Evolutionary conservation across 805 yeast genomes (phyloP), one percentile per base, ranked within the genome.

Genomic region (Saturnispora silvae): DNA sequence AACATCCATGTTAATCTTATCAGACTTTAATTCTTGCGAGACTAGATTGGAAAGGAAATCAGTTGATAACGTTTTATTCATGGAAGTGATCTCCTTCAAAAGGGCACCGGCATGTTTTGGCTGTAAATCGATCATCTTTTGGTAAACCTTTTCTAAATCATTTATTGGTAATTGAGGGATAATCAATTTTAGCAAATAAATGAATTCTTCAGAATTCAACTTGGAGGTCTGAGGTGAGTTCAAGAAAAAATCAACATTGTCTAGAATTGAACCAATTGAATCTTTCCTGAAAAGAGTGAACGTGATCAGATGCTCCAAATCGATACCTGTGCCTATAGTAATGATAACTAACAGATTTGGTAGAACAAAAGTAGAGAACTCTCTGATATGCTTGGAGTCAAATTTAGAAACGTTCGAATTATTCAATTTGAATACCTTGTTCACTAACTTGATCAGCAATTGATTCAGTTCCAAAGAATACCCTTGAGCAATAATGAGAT

Each of bases 21-120:
- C 10, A 2, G 32, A 20, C 0, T 37, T 33, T 4, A 64, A 34
- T 10, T 62, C 61, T 4, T 45, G 46, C 5, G 56, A 53, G 23
- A 68, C 67, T 3, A 71, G 50, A 1, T 57, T 46, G 8, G 62
- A 51, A 18, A 77, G 56, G 45, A 80, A 78, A 1, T 60, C 58
- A 3, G 67, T 59, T 0, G 84, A 70, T 24, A 80, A 51, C 0
- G 76, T 60, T 46, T 68, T 75, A 43, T 75, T 75, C 15, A 67
- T 61, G 1, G 56, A 42, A 1, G 75, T 60, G n/a, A 80, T 54
- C n/a, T 60, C 57, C 6, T 54, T 53, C 28, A 80, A 56, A 16
- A 77, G 50, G 0, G 45, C 28, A n/a, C 69, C 65, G 0, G 76
- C 55, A 18, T 65, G 50, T 0, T 47, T 44, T 2, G 70, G 67